Percentiles rank a stretch among this genome's conserved stretches.
These are phyloP conservation scores for Huntiella omanensis DNA, from an alignment of 2,329 filamentous ascomycete species.

Conservation along the genomic window DNA sequence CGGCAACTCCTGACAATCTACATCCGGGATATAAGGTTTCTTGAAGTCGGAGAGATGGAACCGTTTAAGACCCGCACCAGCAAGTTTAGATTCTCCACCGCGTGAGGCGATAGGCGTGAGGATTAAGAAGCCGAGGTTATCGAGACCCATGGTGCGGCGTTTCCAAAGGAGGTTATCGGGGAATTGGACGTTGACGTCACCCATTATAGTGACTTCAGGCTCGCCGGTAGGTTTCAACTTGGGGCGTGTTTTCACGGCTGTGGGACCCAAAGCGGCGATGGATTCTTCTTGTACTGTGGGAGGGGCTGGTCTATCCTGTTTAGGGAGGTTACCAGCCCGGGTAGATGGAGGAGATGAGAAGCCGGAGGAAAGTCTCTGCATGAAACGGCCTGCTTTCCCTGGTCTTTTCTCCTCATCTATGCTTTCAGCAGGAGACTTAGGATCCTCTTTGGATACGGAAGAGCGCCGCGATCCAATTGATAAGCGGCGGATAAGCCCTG, in stretches of 20 bases:
- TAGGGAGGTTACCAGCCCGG: conserved; percentile 10
- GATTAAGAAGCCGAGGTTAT: conserved; percentile 66
- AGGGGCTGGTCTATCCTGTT: conserved; percentile 20
- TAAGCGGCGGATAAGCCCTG: conserved; percentile 36
- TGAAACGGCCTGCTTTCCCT: conserved; percentile 36
- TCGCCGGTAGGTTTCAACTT: conserved; percentile 16
- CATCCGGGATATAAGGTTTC: conserved; percentile 62
- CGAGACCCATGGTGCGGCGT: conserved; percentile 70
- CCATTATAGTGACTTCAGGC: conserved; percentile 45
- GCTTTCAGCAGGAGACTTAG: conserved; percentile 10
- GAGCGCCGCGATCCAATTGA: conserved; percentile 46
- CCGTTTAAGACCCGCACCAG: conserved; percentile 40
- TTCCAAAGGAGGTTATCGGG: conserved; percentile 95
- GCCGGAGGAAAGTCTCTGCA: conserved; percentile 38
- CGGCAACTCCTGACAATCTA: conserved; percentile 80
- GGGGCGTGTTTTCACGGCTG: conserved; percentile 9
- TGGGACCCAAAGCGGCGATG: conserved; percentile 17
- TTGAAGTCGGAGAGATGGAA: conserved; percentile 78
- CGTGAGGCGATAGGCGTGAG: conserved; percentile 40
- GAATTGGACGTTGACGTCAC: conserved; percentile 92
- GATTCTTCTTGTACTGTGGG: conserved; percentile 32
- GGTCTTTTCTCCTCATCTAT: conserved; percentile 29
- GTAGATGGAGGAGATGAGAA: conserved; percentile 17
- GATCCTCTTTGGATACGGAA: conserved; percentile 28
- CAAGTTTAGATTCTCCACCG: conserved; percentile 33